A percentile compares a stretch with the other conserved stretches of the same genome.
phyloP scores from a whole-genome alignment of 345 rosid genomes.

The Trapa incisa region DNA sequence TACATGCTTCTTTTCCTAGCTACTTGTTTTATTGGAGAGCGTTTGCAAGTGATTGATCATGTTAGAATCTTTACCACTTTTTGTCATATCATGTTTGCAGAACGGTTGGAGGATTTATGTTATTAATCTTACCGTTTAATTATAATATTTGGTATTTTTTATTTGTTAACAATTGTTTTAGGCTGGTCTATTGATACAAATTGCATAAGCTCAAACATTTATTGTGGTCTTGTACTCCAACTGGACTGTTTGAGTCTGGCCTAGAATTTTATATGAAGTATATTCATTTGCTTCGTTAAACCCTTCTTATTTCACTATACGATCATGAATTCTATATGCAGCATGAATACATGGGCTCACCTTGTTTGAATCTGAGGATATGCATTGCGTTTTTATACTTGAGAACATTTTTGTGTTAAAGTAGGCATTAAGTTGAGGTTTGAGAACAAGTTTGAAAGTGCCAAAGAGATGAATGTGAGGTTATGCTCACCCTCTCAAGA shows the following conservation, averaged over 20 bases:
- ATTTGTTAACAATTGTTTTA: not conserved
- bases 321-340: too few relatives aligned
- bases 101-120: too few relatives aligned
- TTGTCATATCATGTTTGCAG: too few relatives aligned
- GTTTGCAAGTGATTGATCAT: too few relatives aligned
- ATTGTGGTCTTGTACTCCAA: not conserved
- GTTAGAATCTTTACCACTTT: too few relatives aligned
- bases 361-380: not conserved
- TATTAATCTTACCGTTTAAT: not conserved
- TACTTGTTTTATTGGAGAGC: too few relatives aligned
- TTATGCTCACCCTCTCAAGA: slow-evolving; percentile 29
- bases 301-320: not conserved
- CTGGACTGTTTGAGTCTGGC: not conserved
- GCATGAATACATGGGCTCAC: not conserved
- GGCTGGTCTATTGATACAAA: not conserved
- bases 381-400: not conserved
- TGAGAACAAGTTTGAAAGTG: not conserved
- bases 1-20: not conserved
- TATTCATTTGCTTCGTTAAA: not conserved
- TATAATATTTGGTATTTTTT: not conserved
- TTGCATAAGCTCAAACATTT: not conserved
- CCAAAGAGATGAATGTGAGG: slow-evolving; percentile 23
- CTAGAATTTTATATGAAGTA: not conserved
- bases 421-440: not conserved
- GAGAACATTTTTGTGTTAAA: not conserved